Evolutionary conservation across 2,329 filamentous ascomycete genomes (phyloP), one percentile per base, ranked within the genome.

Genomic region (Xylaria multiplex): DNA sequence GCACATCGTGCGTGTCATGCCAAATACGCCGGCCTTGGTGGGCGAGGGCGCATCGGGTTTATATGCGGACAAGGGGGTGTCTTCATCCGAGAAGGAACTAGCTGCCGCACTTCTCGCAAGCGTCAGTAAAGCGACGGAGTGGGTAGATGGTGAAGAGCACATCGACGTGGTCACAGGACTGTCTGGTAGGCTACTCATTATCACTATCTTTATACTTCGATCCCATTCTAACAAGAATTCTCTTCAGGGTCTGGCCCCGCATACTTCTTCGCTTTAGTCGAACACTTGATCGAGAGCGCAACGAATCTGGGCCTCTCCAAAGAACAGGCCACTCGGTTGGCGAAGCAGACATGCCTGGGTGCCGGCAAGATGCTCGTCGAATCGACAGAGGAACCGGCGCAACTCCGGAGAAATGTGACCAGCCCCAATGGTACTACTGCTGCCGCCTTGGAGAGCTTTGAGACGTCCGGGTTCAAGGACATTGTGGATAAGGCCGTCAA

Each of bases 261-360:
- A 0, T 85, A 85, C 76, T 85, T 85, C 76, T 85, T 85, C 71
- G 82, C 82, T 69, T 79, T 85, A 74, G 83, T 85, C 6, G 83
- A 85, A 71, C 82, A 85, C 72, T 76, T 85, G 52, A 81, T 83
- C 59, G 73, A 80, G 59, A 81, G 80, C 65, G 83, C 79, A 13
- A 77, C 76, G 8, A 74, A 75, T n/a, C 75, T 84, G 1, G 83
- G 83, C 1, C 78, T 85, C 30, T 77, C 82, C 0, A 73, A 76
- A 19, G 83, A 84, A 62, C 83, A 85, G 72, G 83, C 83, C n/a
- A 80, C 79, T 11, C 80, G 82, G 0, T 75, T 84, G 19, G 83
- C 83, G 9, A 83, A 79, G 68, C 83, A 85, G 76, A 85, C 83
- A 0, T 84, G 82, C 65, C 75, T 83, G 6, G 83, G 83, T n/a